Percentiles rank a stretch among this genome's conserved stretches.
phyloP scores from a whole-genome alignment of 2,329 filamentous ascomycete species.

The Ophiostoma fasciatum region DNA sequence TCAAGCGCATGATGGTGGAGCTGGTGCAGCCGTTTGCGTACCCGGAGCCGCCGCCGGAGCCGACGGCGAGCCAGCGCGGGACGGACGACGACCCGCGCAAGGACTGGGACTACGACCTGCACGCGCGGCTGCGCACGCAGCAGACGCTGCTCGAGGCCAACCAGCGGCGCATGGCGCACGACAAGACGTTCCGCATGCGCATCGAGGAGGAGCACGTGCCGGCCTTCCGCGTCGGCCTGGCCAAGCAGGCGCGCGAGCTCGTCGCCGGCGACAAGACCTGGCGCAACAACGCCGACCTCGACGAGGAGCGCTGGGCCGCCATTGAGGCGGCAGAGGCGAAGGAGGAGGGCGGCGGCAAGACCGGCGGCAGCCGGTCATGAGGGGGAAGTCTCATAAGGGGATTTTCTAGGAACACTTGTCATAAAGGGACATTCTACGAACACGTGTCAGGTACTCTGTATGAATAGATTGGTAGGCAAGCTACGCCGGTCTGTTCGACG shows the following conservation, averaged over 20 bases:
- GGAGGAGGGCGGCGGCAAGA: not conserved
- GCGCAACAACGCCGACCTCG: conserved; percentile 32
- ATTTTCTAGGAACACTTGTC: too few relatives aligned
- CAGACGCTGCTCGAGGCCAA: conserved; percentile 17
- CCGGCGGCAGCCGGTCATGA: conserved; percentile 12
- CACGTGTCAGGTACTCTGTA: not conserved
- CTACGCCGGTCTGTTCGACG: too few relatives aligned
- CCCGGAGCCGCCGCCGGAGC: conserved; percentile 54
- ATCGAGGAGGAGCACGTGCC: conserved; percentile 20
- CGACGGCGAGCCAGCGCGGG: conserved; percentile 14
- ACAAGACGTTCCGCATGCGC: conserved; percentile 16
- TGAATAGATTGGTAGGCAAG: too few relatives aligned
- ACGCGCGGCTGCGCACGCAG: conserved; percentile 18
- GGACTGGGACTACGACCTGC: conserved; percentile 50
- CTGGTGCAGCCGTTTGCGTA: conserved; percentile 77
- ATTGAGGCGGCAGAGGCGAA: conserved; percentile 16
- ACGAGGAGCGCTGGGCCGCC: conserved; percentile 33
- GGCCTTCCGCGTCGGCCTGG: conserved; percentile 25
- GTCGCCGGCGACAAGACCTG: conserved; percentile 46
- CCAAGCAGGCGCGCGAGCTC: conserved; percentile 47
- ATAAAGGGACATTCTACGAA: too few relatives aligned
- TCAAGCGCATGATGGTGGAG: conserved; percentile 93
- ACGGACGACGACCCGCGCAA: conserved; percentile 16
- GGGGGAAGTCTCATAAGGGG: not conserved
- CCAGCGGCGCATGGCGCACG: conserved; percentile 15